Evolutionary conservation across 1,284 basidiomycete genomes (phyloP).

Genomic region (Gymnopus androsaceus): DNA sequence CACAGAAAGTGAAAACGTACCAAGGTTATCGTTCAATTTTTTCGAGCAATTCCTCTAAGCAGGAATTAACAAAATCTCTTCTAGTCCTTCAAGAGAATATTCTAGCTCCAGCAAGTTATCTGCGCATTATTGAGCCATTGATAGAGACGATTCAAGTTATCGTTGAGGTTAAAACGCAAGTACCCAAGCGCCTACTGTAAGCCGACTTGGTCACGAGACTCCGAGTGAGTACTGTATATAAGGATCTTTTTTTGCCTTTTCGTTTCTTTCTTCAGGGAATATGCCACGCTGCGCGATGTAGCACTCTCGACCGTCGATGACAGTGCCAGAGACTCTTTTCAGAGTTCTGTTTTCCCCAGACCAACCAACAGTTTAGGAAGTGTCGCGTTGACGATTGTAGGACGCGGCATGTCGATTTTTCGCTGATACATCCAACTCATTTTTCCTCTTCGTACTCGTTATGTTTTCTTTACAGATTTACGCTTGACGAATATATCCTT

Average conservation of each 20-base stretch:
- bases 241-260: slow-evolving; percentile 1
- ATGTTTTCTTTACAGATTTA: no score
- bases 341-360: slow-evolving; percentile 49
- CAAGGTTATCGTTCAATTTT: background rate
- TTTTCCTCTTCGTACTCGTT: no score
- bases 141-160: no score
- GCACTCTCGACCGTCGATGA: slow-evolving; percentile 41
- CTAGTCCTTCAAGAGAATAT: slow-evolving; percentile 66
- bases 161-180: no score
- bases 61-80: slow-evolving; percentile 75
- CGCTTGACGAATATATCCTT: no score
- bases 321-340: slow-evolving; percentile 49
- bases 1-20: background rate
- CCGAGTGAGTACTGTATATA: no score
- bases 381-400: slow-evolving; percentile 49
- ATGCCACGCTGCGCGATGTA: slow-evolving; percentile 53
- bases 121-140: no score
- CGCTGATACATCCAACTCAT: slow-evolving; percentile 51
- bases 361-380: slow-evolving; percentile 48
- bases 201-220: no score
- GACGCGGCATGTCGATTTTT: slow-evolving; percentile 52
- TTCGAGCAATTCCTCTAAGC: slow-evolving; percentile 43
- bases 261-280: slow-evolving; percentile 31
- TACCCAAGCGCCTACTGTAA: no score
- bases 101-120: slow-evolving; percentile 67